Conservation (phyloP, 768 basidiomycete genomes). For the Podaxis carcinomalis region DNA sequence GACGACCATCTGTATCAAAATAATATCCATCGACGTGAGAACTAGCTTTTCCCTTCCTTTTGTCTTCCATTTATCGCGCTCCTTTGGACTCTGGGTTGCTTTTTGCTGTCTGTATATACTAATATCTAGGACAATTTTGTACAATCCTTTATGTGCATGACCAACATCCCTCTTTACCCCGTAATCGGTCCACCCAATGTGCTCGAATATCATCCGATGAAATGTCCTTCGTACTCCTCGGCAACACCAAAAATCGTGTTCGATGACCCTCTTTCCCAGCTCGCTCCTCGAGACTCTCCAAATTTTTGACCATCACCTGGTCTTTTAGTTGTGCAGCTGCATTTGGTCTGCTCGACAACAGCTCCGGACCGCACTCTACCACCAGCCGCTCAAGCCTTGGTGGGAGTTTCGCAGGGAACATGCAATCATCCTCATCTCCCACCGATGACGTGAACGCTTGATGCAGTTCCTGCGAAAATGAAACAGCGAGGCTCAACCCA, state of each 20-base stretch:
- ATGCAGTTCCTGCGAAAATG: slow-evolving; percentile 38
- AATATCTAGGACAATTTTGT: slow-evolving; percentile 2
- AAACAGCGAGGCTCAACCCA: slow-evolving; percentile 36
- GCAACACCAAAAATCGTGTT: neutral
- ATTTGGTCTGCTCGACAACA: slow-evolving; percentile 10
- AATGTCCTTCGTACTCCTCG: neutral
- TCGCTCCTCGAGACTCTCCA: slow-evolving; percentile 15
- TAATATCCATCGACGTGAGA: neutral
- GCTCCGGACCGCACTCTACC: slow-evolving; percentile 25
- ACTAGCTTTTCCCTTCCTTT: neutral
- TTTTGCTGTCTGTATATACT: slow-evolving; percentile 1
- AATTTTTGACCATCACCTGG: slow-evolving; percentile 23
- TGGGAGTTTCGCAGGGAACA: slow-evolving; percentile 24
- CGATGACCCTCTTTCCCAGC: neutral
- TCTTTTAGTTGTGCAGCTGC: slow-evolving; percentile 20
- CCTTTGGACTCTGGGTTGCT: neutral
- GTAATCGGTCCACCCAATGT: slow-evolving; percentile 3
- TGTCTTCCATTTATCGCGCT: neutral
- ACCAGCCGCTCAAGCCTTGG: slow-evolving; percentile 18
- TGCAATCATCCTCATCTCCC: slow-evolving; percentile 6
- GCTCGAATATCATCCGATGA: neutral
- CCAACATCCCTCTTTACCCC: slow-evolving; percentile 7
- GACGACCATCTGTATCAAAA: neutral
- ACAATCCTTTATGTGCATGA: slow-evolving; percentile 4
- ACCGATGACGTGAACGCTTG: slow-evolving; percentile 21